These are phyloP conservation scores for Arthromyces matolae DNA, from an alignment of 768 basidiomycete genomes.

Conservation along the genomic window DNA sequence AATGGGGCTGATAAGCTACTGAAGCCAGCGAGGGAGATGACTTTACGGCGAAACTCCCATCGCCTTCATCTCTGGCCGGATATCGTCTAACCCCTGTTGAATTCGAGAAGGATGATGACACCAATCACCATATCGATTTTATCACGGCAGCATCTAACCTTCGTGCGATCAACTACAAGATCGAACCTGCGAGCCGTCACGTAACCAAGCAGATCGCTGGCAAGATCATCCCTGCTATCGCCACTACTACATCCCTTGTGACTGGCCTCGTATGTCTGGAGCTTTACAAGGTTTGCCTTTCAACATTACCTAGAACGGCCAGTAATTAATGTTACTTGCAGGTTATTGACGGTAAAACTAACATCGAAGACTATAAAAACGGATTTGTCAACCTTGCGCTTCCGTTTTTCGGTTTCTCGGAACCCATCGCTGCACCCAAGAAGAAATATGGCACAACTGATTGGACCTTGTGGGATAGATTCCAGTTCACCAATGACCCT, in stretches of 20 bases:
- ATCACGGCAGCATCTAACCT: conserved; percentile 97
- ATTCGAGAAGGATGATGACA: conserved; percentile 99
- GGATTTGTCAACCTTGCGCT: conserved; percentile 97
- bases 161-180: conserved; percentile 92
- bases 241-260: conserved; percentile 95
- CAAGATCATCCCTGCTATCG: conserved; percentile 99
- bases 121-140: conserved; percentile 98
- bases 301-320: not conserved
- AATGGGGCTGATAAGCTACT: not conserved
- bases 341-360: conserved; percentile 94
- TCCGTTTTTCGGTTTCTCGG: conserved; percentile 99
- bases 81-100: conserved; percentile 93
- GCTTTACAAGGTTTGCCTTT: conserved; percentile 77
- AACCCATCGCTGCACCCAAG: conserved; percentile 88
- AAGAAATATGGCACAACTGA: conserved; percentile 83
- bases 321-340: conserved; percentile 26
- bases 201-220: conserved; percentile 97
- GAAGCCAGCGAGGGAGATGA: conserved; percentile 56
- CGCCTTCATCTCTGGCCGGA: conserved; percentile 91
- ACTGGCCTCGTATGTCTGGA: conserved; percentile 96
- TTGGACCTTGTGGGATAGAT: conserved; percentile 98
- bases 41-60: conserved; percentile 68
- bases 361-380: conserved; percentile 95
- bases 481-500: conserved; percentile 88
- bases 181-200: conserved; percentile 82